Conservation (phyloP, 106 monocot genomes). For the Cymbidium sinense region DNA sequence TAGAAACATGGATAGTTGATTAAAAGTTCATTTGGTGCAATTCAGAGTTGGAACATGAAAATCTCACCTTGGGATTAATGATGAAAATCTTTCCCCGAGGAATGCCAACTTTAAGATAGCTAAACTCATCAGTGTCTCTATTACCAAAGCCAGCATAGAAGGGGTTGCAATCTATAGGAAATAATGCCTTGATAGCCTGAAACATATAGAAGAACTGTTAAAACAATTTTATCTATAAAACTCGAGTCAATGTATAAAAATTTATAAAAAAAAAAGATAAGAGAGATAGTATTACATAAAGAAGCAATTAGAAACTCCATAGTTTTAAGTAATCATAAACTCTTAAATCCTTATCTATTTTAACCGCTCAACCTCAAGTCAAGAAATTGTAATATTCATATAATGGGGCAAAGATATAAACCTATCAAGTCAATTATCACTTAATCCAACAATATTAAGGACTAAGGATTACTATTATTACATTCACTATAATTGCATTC, state of each 20-base stretch:
- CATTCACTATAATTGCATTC: no score
- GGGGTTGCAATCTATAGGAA: conserved; percentile 77
- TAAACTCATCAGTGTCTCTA: conserved; percentile 88
- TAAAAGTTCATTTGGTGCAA: not conserved
- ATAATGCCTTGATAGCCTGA: conserved; percentile 73
- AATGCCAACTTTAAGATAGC: conserved; percentile 84
- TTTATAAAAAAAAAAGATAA: no score
- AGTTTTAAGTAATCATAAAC: no score
- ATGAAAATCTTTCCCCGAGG: conserved; percentile 89
- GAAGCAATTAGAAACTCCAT: not conserved
- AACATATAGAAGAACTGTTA: conserved; percentile 9
- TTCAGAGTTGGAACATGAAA: not conserved
- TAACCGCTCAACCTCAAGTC: no score
- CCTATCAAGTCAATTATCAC: no score
- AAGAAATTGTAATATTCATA: no score
- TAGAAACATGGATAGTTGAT: not conserved
- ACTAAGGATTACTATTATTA: no score
- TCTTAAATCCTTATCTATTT: no score
- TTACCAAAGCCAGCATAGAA: conserved; percentile 98
- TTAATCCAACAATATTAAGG: no score
- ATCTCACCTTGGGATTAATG: conserved; percentile 75
- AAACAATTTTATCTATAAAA: not conserved
- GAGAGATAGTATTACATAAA: not conserved
- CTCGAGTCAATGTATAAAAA: not conserved
- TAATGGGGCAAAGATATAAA: no score